These are phyloP conservation scores for Coniosporium tulheliwenetii DNA, from an alignment of 2,329 filamentous ascomycete genomes.

Conservation along the genomic window DNA sequence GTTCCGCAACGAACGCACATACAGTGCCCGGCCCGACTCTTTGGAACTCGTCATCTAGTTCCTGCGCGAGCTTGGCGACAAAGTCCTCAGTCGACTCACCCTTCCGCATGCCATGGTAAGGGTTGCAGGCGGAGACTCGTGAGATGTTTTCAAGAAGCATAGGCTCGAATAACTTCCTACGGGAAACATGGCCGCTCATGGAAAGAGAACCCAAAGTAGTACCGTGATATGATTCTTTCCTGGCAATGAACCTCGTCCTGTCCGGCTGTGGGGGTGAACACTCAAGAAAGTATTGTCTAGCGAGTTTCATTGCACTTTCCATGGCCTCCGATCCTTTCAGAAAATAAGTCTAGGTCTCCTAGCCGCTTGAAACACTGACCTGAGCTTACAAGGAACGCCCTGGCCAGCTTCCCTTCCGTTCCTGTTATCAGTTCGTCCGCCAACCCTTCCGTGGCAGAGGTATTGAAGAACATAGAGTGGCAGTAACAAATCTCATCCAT, in stretches of 20 bases:
- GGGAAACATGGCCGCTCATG: constrained; percentile 44
- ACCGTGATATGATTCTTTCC: constrained; percentile 54
- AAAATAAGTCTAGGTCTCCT: background rate
- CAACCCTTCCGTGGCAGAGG: constrained; percentile 35
- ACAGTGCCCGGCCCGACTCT: constrained; percentile 48
- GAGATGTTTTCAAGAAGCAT: constrained; percentile 41
- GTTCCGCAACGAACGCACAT: constrained; percentile 58
- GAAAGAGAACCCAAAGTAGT: constrained; percentile 52
- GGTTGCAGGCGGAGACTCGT: constrained; percentile 50
- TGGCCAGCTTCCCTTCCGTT: constrained; percentile 36
- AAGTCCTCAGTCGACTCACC: constrained; percentile 44
- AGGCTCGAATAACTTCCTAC: constrained; percentile 46
- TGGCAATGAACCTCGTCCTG: constrained; percentile 46
- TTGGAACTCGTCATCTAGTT: constrained; percentile 53
- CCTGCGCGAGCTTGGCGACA: constrained; percentile 41
- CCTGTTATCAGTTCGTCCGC: constrained; percentile 33
- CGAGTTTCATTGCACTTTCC: constrained; percentile 53
- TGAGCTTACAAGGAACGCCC: constrained; percentile 41
- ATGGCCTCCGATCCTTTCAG: constrained; percentile 47
- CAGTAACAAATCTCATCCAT: constrained; percentile 44
- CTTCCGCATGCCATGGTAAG: constrained; percentile 40
- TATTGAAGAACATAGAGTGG: constrained; percentile 42
- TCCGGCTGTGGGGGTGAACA: constrained; percentile 33
- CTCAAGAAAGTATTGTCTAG: constrained; percentile 50
- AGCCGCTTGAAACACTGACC: constrained; percentile 22